Base-by-base conservation (phyloP, 805 yeast species). In the Metschnikowia rubicola region DNA sequence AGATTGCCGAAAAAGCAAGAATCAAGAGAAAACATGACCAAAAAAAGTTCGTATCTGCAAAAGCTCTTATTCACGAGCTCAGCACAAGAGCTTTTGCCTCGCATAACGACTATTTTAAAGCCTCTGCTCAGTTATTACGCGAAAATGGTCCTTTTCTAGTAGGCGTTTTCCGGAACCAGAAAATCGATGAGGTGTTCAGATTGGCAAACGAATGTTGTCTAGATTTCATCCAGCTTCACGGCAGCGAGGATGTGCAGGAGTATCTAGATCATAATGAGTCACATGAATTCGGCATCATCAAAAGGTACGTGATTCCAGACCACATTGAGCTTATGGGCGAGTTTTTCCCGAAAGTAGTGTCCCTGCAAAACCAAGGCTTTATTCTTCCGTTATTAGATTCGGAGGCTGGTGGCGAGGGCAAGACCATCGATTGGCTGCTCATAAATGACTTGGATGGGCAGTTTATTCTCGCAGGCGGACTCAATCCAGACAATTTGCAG, bases 321-420 rank as follows among this genome's bases (percentile, higher is more conserved):
- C 84, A 83, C 39, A 61, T 75, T 2, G 62, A 66, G 0, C 64
- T 64, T 12, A 71, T 79, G 51, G 52, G 58, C 3, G 62, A 59
- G 30, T 43, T 50, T 26, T 54, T 56, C 47, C 53, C 48, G 2
- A 35, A 36, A 4, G 39, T 54, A 3, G n/a, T 37, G 3, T 29
- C 26, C 10, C 11, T 17, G 12, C 39, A 39, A 21, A 37, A 35
- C 12, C 47, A 65, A 4, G 67, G 71, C 12, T 83, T 84, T 44
- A 56, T 77, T 10, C 52, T 84, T 4, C 80, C 90, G 1, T 70
- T 94, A 40, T 70, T 92, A 15, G 99, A 94, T 60, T 84, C 96
- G 2, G 96, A 88, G 57, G 75, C 75, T 2, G 99, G 99, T 10
- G 99, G 99, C 1, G 94, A 89, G 55, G 99, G 99, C 6, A 79